Percentiles rank a stretch among this genome's conserved stretches.
Conservation (phyloP, 352 stramenopile species). For the Phytophthora pistaciae region DNA sequence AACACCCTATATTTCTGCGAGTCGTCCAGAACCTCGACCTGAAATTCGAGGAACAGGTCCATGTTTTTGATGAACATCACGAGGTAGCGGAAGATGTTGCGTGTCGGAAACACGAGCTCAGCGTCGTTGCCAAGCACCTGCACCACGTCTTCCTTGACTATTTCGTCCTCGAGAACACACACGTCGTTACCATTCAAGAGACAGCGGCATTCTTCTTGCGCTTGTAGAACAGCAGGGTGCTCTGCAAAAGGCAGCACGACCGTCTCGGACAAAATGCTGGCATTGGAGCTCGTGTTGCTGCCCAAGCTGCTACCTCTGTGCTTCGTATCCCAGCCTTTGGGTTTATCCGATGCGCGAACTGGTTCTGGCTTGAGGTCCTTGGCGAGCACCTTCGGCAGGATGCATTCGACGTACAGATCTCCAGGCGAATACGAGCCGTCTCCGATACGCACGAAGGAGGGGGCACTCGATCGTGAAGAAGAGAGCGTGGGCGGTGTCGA, state of each 20-base stretch:
- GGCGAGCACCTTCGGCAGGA: conserved; percentile 53
- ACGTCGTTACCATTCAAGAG: conserved; percentile 79
- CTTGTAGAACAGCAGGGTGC: conserved; percentile 58
- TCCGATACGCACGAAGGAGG: conserved; percentile 63
- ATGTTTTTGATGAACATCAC: conserved; percentile 89
- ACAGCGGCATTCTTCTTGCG: conserved; percentile 66
- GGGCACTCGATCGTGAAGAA: conserved; percentile 26
- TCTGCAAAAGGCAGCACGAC: conserved; percentile 57
- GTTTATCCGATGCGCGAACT: conserved; percentile 7
- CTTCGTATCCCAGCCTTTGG: conserved; percentile 14
- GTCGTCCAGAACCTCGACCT: conserved; percentile 77
- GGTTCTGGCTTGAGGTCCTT: conserved; percentile 27
- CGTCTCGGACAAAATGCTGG: conserved; percentile 26
- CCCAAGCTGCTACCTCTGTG: conserved; percentile 23
- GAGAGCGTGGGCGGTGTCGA: conserved; percentile 31
- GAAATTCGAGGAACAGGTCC: conserved; percentile 75
- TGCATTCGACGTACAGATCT: conserved; percentile 62
- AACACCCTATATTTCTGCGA: conserved; percentile 72
- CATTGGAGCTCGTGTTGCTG: conserved; percentile 20
- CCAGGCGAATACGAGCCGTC: conserved; percentile 62
- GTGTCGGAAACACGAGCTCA: conserved; percentile 72
- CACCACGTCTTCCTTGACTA: conserved; percentile 84
- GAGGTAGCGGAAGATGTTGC: conserved; percentile 82
- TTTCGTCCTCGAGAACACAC: conserved; percentile 71
- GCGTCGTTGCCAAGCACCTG: conserved; percentile 73